phyloP scores from a whole-genome alignment of 768 basidiomycete genomes.

The Hortiboletus flavorubellus region DNA sequence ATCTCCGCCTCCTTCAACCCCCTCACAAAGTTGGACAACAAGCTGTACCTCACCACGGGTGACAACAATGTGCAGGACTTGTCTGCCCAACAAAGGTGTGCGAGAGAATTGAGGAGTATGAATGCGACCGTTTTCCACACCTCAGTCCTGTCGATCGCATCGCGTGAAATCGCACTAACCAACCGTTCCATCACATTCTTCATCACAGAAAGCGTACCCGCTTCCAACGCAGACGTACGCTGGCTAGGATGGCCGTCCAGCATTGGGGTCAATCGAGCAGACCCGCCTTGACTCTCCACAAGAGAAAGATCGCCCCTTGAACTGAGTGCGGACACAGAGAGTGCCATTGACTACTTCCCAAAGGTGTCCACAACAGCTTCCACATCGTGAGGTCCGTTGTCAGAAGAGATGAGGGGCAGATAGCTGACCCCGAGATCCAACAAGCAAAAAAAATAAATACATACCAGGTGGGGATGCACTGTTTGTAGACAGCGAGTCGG shows the following conservation, averaged over 20 bases:
- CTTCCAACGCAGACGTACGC: slow-evolving; percentile 44
- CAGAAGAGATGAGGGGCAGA: slow-evolving; percentile 56
- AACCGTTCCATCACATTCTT: slow-evolving; percentile 70
- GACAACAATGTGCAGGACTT: slow-evolving; percentile 61
- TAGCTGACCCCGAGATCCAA: slow-evolving; percentile 60
- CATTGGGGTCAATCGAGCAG: slow-evolving; percentile 21
- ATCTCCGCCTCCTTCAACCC: slow-evolving; percentile 81
- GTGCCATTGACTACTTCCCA: slow-evolving; percentile 26
- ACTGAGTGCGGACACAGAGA: slow-evolving; percentile 35
- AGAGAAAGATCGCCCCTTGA: slow-evolving; percentile 41
- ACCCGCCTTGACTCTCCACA: slow-evolving; percentile 34
- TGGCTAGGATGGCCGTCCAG: slow-evolving; percentile 4
- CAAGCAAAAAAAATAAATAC: slow-evolving; percentile 10
- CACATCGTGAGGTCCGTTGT: slow-evolving; percentile 12
- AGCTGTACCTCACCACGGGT: slow-evolving; percentile 67
- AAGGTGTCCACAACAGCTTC: slow-evolving; percentile 17
- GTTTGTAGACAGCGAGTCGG: slow-evolving; percentile 57
- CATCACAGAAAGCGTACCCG: slow-evolving; percentile 63
- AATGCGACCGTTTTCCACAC: slow-evolving; percentile 98
- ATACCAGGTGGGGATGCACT: slow-evolving; percentile 57
- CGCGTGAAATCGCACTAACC: slow-evolving; percentile 71
- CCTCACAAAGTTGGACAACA: slow-evolving; percentile 75
- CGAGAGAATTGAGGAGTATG: slow-evolving; percentile 79
- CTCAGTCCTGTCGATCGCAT: slow-evolving; percentile 92
- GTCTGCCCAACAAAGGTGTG: slow-evolving; percentile 66